These are phyloP conservation scores for Edaphochlamys debaryana DNA, from an alignment of 139 green algal genomes.

Conservation along the genomic window DNA sequence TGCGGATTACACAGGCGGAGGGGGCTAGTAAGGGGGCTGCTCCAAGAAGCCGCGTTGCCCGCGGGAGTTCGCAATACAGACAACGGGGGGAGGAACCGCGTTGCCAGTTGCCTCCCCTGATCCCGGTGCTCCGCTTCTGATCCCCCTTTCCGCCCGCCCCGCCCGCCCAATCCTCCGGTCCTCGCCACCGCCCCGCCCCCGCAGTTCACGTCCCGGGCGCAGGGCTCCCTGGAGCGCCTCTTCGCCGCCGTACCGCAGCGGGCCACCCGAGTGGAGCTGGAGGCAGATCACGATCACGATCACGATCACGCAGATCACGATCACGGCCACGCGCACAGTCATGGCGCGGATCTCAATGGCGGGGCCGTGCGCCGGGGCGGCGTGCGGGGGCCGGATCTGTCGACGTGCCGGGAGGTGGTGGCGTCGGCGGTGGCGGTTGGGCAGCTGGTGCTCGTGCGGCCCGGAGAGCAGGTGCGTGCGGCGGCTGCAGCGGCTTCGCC, in stretches of 20 bases:
- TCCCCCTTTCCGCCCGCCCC: too few species aligned
- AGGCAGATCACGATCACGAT: neutral
- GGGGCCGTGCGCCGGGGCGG: neutral
- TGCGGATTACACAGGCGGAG: too few species aligned
- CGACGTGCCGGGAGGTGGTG: conserved; percentile 3
- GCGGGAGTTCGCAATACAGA: too few species aligned
- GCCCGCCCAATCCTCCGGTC: too few species aligned
- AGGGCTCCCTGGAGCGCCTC: conserved; percentile 72
- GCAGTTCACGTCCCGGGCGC: conserved; percentile 67
- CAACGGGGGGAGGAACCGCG: too few species aligned
- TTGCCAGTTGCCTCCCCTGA: too few species aligned
- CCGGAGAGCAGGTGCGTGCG: conserved; percentile 73
- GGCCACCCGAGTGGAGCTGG: conserved; percentile 68
- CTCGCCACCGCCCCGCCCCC: too few species aligned
- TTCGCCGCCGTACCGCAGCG: conserved; percentile 69
- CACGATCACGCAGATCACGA: neutral
- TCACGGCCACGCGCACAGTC: neutral
- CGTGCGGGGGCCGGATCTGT: conserved; percentile 5
- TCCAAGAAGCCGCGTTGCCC: too few species aligned
- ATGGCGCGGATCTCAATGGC: too few species aligned
- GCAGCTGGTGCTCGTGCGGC: conserved; percentile 76
- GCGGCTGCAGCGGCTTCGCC: too few species aligned
- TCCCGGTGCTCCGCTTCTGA: too few species aligned
- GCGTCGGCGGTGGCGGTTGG: conserved; percentile 62
- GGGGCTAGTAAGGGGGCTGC: too few species aligned